Evolutionary conservation across 108 stramenopile genomes (phyloP).

Genomic region (Fragilaria radians): DNA sequence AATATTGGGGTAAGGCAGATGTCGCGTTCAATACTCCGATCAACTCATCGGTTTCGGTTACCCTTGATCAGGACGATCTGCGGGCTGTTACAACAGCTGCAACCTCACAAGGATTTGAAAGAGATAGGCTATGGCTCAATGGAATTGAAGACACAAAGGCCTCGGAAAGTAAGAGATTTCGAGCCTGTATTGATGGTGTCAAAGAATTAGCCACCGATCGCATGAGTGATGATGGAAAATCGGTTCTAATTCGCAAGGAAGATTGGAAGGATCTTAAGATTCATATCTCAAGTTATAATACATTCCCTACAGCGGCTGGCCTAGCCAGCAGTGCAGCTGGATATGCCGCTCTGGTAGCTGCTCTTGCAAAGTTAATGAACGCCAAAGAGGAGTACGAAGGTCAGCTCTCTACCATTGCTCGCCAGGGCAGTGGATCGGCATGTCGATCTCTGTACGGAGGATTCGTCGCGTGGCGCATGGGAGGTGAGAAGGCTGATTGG

Average conservation of each 20-base stretch:
- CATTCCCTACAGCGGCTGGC: conserved; percentile 97
- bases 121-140: conserved; percentile 95
- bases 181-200: conserved; percentile 75
- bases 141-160: conserved; percentile 67
- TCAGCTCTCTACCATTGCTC: conserved; percentile 88
- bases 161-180: conserved; percentile 50
- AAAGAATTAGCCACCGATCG: conserved; percentile 43
- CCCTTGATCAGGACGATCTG: conserved; percentile 89
- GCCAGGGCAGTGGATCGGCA: conserved; percentile 92
- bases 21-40: conserved; percentile 91
- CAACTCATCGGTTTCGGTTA: conserved; percentile 85
- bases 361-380: conserved; percentile 69
- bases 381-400: conserved; percentile 75
- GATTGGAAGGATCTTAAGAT: conserved; percentile 72
- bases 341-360: conserved; percentile 89
- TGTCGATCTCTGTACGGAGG: conserved; percentile 96
- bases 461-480: conserved; percentile 93
- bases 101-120: conserved; percentile 48
- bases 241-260: conserved; percentile 48
- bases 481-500: conserved; percentile 59
- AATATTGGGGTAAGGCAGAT: conserved; percentile 97
- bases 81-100: conserved; percentile 92
- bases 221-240: conserved; percentile 27
- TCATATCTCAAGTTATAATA: conserved; percentile 89
- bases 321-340: conserved; percentile 92